phyloP scores from a whole-genome alignment of 108 stramenopile genomes.

The Epithemia pelagica region DNA sequence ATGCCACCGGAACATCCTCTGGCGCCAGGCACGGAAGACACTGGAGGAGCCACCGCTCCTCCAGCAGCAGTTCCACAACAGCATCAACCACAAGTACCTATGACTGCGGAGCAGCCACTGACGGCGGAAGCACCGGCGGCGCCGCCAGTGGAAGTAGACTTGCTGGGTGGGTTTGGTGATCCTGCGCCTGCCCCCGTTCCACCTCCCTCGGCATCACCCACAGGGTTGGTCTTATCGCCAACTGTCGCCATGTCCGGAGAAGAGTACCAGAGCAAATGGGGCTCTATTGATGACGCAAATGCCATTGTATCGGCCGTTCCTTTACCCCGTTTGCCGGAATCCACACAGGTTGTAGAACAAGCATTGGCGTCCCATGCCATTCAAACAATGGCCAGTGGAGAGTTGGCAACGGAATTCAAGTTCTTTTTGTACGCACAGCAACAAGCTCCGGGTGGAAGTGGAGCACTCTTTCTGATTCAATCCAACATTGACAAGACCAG shows the following conservation, averaged over 20 bases:
- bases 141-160: conserved; percentile 21
- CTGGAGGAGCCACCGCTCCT: conserved; percentile 12
- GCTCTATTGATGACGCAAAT: conserved; percentile 57
- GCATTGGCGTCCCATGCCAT: conserved; percentile 39
- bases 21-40: conserved; percentile 20
- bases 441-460: conserved; percentile 24
- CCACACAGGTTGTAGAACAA: conserved; percentile 59
- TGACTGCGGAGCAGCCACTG: no score
- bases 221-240: conserved; percentile 38
- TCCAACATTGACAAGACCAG: conserved; percentile 44
- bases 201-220: conserved; percentile 24
- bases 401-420: conserved; percentile 79
- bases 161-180: conserved; percentile 64
- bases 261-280: conserved; percentile 85
- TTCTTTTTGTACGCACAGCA: conserved; percentile 86
- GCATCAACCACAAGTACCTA: neutral
- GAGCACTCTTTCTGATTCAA: conserved; percentile 61
- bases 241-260: conserved; percentile 63
- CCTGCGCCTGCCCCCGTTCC: conserved; percentile 33
- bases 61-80: neutral
- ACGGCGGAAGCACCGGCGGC: conserved; percentile 13
- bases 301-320: conserved; percentile 51
- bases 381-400: conserved; percentile 89
- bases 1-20: conserved; percentile 75
- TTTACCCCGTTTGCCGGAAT: conserved; percentile 30